Percentiles rank a stretch among this genome's conserved stretches.
Conservation (phyloP, 2,329 filamentous ascomycete genomes). For the Balansia obtecta region DNA sequence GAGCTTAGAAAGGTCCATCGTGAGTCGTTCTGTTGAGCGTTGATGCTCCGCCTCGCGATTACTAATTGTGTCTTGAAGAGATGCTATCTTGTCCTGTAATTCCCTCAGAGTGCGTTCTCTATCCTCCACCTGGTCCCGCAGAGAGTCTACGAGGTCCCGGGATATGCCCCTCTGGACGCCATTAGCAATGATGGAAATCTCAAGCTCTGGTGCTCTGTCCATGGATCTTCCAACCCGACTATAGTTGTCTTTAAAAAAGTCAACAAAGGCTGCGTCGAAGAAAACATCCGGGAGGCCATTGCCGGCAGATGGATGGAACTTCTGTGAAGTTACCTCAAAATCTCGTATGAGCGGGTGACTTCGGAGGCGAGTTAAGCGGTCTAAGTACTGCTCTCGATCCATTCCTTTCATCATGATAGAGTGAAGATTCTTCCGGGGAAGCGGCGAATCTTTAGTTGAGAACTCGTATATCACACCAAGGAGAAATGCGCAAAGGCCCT, state of each 20-base stretch:
- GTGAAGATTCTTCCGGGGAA: conserved; percentile 70
- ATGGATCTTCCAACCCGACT: conserved; percentile 73
- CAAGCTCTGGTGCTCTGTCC: conserved; percentile 79
- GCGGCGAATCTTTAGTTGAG: conserved; percentile 90
- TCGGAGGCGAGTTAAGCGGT: conserved; percentile 66
- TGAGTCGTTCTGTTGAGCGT: conserved; percentile 45
- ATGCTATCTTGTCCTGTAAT: conserved; percentile 30
- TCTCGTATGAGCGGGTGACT: conserved; percentile 71
- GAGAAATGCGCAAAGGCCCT: conserved; percentile 73
- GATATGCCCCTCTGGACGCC: conserved; percentile 82
- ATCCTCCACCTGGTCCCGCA: conserved; percentile 66
- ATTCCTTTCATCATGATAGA: conserved; percentile 64
- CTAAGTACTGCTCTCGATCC: conserved; percentile 77
- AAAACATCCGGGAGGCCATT: conserved; percentile 63
- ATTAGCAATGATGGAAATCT: conserved; percentile 69
- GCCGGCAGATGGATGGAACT: conserved; percentile 33
- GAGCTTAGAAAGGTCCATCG: conserved; percentile 14
- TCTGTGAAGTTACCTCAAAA: conserved; percentile 76
- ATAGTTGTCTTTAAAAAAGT: conserved; percentile 94
- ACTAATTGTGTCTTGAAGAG: conserved; percentile 43
- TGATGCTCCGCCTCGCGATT: conserved; percentile 65
- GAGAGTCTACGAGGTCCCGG: conserved; percentile 78
- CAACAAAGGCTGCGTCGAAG: conserved; percentile 77
- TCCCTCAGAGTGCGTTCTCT: conserved; percentile 44
- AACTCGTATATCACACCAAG: conserved; percentile 91